A percentile compares a stretch with the other conserved stretches of the same genome.
These are phyloP conservation scores for Whalleya microplaca DNA, from an alignment of 2,329 filamentous ascomycete species.

Conservation along the genomic window DNA sequence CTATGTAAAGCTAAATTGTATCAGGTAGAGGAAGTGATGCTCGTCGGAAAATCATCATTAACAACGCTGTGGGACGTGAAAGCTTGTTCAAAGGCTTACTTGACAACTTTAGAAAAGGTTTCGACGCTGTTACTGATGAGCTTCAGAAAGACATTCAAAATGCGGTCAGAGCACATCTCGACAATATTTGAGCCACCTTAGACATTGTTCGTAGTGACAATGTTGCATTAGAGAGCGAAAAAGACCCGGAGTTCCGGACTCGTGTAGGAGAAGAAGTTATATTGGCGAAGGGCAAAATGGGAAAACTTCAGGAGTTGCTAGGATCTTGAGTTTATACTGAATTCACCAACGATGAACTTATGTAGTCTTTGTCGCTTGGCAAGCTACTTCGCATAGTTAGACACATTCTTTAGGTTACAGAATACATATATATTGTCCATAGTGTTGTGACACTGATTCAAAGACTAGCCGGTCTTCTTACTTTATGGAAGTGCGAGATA, in stretches of 20 bases:
- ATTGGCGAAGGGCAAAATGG: no score
- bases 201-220: conserved; percentile 45
- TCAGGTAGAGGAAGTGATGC: conserved; percentile 40
- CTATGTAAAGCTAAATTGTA: no score
- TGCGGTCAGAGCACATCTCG: conserved; percentile 29
- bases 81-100: conserved; percentile 39
- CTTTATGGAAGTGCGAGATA: no score
- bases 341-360: no score
- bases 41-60: conserved; percentile 42
- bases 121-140: conserved; percentile 9
- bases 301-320: no score
- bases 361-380: no score
- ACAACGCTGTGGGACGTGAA: conserved; percentile 26
- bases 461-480: no score
- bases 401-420: no score
- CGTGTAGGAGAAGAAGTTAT: conserved; percentile 34
- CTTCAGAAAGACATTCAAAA: conserved; percentile 30
- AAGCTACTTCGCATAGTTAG: no score
- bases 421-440: no score
- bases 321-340: no score
- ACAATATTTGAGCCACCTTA: conserved; percentile 34
- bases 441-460: no score
- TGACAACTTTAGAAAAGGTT: conserved; percentile 28
- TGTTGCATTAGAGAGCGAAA: conserved; percentile 41
- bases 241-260: conserved; percentile 40